phyloP scores from a whole-genome alignment of 805 yeast species.

The Suhomyces kilbournensis region DNA sequence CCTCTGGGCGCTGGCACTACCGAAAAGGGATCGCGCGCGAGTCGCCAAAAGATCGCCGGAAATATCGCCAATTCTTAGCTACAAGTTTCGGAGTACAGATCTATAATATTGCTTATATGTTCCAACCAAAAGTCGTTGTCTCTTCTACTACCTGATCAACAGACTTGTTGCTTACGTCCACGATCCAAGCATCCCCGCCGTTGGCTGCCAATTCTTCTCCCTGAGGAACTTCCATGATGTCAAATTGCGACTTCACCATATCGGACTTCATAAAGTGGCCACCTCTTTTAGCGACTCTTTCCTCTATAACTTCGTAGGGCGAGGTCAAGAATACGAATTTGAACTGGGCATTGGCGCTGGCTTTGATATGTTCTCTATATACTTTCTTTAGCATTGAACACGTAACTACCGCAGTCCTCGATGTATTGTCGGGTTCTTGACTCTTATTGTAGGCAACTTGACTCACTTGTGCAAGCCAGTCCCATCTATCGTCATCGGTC shows the following conservation, averaged over 20 bases:
- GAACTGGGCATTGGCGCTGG: conserved; percentile 35
- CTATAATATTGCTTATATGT: background rate
- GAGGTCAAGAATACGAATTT: conserved; percentile 68
- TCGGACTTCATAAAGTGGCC: conserved; percentile 85
- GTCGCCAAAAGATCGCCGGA: background rate
- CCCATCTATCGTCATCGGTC: conserved; percentile 89
- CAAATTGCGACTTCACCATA: conserved; percentile 80
- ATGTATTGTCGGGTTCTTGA: conserved; percentile 13
- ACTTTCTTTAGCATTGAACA: conserved; percentile 80
- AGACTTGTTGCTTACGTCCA: conserved; percentile 32
- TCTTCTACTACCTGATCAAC: conserved; percentile 25
- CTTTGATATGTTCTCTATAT: conserved; percentile 64
- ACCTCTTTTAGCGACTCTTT: conserved; percentile 60
- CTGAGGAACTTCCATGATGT: conserved; percentile 67
- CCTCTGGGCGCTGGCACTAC: background rate
- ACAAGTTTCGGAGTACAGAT: background rate
- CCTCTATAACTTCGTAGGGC: conserved; percentile 54
- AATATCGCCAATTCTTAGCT: background rate
- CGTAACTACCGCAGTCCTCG: conserved; percentile 53
- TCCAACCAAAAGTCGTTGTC: background rate
- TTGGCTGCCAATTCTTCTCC: conserved; percentile 33
- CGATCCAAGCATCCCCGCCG: conserved; percentile 35
- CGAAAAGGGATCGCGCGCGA: background rate
- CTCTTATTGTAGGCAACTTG: conserved; percentile 39
- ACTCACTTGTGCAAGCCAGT: conserved; percentile 67